These are phyloP conservation scores for Trichocladium uniseriatum DNA, from an alignment of 495 filamentous ascomycete genomes.

Conservation along the genomic window DNA sequence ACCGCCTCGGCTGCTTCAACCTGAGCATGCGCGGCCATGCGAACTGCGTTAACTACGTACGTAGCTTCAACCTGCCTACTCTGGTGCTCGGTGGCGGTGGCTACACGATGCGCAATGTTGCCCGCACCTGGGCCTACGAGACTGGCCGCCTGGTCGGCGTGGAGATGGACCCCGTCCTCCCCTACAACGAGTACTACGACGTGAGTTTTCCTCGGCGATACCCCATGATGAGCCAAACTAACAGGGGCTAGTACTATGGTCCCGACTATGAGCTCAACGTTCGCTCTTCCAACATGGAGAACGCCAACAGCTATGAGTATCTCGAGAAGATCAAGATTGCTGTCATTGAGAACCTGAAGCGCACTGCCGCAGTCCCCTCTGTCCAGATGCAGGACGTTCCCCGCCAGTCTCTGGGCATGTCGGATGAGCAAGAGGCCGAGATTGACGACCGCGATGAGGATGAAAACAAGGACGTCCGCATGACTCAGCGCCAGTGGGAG, in stretches of 20 bases:
- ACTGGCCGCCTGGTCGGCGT: slow-evolving; percentile 83
- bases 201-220: slow-evolving; percentile 38
- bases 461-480: slow-evolving; percentile 73
- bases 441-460: slow-evolving; percentile 86
- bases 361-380: slow-evolving; percentile 78
- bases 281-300: slow-evolving; percentile 96
- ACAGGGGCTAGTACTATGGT: slow-evolving; percentile 71
- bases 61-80: slow-evolving; percentile 82
- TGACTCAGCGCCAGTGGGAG: slow-evolving; percentile 79
- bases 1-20: slow-evolving; percentile 95
- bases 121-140: slow-evolving; percentile 94
- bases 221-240: slow-evolving; percentile 28
- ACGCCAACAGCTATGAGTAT: slow-evolving; percentile 90
- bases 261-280: slow-evolving; percentile 96
- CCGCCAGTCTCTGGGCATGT: slow-evolving; percentile 56
- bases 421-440: slow-evolving; percentile 80
- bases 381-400: slow-evolving; percentile 97
- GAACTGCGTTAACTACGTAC: slow-evolving; percentile 94
- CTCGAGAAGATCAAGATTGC: slow-evolving; percentile 89
- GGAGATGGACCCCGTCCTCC: slow-evolving; percentile 69
- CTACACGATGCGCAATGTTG: slow-evolving; percentile 98
- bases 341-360: slow-evolving; percentile 86
- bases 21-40: slow-evolving; percentile 95
- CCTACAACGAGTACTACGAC: slow-evolving; percentile 98
- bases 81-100: slow-evolving; percentile 91